Evolutionary conservation across 768 basidiomycete genomes (phyloP).

Genomic region (Suillus occidentalis): DNA sequence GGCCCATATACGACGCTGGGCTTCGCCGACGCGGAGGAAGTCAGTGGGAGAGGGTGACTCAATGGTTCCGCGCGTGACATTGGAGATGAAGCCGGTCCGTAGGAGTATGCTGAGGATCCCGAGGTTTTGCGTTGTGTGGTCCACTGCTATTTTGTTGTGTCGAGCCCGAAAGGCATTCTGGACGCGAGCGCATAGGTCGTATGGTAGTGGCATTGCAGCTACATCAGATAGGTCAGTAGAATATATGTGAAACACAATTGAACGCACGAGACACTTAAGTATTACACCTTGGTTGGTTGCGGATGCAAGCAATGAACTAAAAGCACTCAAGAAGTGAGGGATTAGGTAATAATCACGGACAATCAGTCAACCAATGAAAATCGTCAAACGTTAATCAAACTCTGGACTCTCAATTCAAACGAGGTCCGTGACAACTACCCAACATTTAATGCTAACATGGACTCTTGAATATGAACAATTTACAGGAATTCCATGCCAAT

Average conservation of each 20-base stretch:
- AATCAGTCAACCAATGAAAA: too few species aligned
- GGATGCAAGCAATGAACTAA: not conserved
- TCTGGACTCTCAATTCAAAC: too few species aligned
- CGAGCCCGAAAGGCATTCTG: slow-evolving; percentile 92
- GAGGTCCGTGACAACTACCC: not conserved
- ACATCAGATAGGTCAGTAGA: not conserved
- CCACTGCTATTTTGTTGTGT: slow-evolving; percentile 71
- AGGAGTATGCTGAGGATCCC: slow-evolving; percentile 92
- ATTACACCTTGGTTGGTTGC: not conserved
- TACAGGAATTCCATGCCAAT: slow-evolving; percentile 80
- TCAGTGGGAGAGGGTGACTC: slow-evolving; percentile 59
- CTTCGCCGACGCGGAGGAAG: slow-evolving; percentile 59
- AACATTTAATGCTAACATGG: not conserved
- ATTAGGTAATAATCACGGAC: not conserved
- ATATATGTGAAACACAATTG: not conserved
- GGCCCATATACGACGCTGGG: slow-evolving; percentile 86
- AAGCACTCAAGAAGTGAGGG: not conserved
- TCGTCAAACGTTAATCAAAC: too few species aligned
- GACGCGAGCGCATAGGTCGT: slow-evolving; percentile 85
- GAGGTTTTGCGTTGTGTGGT: slow-evolving; percentile 86
- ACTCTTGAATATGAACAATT: not conserved
- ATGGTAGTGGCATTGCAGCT: slow-evolving; percentile 56
- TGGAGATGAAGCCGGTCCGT: slow-evolving; percentile 84
- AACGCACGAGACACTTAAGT: not conserved
- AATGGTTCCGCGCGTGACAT: slow-evolving; percentile 76